phyloP scores from a whole-genome alignment of 768 basidiomycete genomes.

The Kwoniella heveanensis region DNA sequence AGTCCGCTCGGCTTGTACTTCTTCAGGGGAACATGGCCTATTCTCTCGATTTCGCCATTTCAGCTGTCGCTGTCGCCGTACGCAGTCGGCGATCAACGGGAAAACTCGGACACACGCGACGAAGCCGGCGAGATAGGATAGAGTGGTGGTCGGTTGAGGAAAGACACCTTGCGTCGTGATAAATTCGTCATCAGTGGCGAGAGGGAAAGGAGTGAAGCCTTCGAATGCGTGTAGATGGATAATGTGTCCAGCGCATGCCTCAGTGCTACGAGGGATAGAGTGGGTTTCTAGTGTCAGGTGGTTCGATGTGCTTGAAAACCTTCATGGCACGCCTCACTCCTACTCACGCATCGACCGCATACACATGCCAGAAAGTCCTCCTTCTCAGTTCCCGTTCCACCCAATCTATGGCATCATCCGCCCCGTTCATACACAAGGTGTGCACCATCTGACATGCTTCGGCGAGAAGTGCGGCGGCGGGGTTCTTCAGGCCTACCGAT shows the following conservation, averaged over 20 bases:
- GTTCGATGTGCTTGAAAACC: neutral
- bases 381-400: slow-evolving; percentile 23
- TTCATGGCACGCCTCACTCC: neutral
- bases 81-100: slow-evolving; percentile 21
- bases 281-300: neutral
- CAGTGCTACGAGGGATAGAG: slow-evolving; percentile 9
- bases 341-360: slow-evolving; percentile 28
- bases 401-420: slow-evolving; percentile 13
- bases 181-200: slow-evolving; percentile 27
- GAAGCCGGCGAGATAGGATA: slow-evolving; percentile 24
- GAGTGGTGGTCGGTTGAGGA: slow-evolving; percentile 9
- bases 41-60: slow-evolving; percentile 3
- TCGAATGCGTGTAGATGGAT: slow-evolving; percentile 31
- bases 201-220: slow-evolving; percentile 18
- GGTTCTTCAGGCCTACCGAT: slow-evolving; percentile 24
- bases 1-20: slow-evolving; percentile 10
- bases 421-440: slow-evolving; percentile 18
- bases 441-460: slow-evolving; percentile 29
- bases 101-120: slow-evolving; percentile 24
- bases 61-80: slow-evolving; percentile 13
- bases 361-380: slow-evolving; percentile 29
- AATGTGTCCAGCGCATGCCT: slow-evolving; percentile 24
- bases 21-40: neutral
- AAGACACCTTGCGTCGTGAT: slow-evolving; percentile 29
- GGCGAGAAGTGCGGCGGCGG: slow-evolving; percentile 18